A percentile compares a stretch with the other conserved stretches of the same genome.
Conservation (phyloP, 2,329 filamentous ascomycete species). For the Diaporthe batatas region DNA sequence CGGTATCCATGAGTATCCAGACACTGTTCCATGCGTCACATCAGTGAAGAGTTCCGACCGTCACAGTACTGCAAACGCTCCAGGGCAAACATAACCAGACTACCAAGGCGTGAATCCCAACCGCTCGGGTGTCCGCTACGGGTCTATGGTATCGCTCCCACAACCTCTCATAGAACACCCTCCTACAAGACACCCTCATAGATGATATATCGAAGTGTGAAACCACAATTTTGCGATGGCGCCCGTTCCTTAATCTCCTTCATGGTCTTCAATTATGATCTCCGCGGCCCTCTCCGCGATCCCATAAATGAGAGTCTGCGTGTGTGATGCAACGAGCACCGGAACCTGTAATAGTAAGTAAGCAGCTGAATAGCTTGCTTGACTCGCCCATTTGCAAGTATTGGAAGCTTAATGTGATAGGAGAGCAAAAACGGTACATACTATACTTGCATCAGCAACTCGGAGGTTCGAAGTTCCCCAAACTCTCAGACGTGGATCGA, state of each 20-base stretch:
- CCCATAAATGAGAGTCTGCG: conserved; percentile 30
- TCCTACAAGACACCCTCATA: no score
- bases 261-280: conserved; percentile 19
- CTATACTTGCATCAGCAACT: conserved; percentile 56
- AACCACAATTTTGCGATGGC: not conserved
- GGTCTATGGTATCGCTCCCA: no score
- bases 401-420: no score
- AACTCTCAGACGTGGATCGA: conserved; percentile 55
- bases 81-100: not conserved
- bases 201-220: no score
- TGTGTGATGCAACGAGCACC: conserved; percentile 20
- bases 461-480: conserved; percentile 57
- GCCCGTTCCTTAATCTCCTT: not conserved
- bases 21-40: not conserved
- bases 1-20: not conserved
- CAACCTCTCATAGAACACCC: no score
- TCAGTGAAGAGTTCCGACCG: not conserved
- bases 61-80: not conserved
- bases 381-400: not conserved
- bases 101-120: no score
- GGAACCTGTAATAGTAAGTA: conserved; percentile 3
- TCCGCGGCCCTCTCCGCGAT: conserved; percentile 33
- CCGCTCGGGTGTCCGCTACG: no score
- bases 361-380: no score
- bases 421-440: not conserved